Evolutionary conservation across 23 red algal species (phyloP).

Genomic region (Gracilariopsis chorda): DNA sequence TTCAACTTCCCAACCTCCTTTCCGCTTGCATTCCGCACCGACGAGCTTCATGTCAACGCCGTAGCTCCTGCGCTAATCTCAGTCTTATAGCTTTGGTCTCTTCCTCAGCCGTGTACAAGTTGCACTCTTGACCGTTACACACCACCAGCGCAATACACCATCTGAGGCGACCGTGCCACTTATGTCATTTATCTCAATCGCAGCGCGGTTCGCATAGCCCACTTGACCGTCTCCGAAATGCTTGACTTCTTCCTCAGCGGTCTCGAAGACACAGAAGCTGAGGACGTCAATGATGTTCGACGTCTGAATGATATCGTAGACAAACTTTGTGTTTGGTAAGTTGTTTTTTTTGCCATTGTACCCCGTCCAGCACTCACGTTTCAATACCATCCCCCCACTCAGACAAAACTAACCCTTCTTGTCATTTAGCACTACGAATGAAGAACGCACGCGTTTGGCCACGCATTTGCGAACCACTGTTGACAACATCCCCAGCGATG

Average conservation of each 20-base stretch:
- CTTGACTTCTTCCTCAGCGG: constrained; percentile 10
- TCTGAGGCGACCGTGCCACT: too few species aligned
- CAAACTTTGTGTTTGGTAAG: constrained; percentile 26
- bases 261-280: constrained; percentile 13
- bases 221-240: not conserved
- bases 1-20: too few species aligned
- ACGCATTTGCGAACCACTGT: constrained; percentile 42
- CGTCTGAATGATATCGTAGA: constrained; percentile 26
- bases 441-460: constrained; percentile 16
- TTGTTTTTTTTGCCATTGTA: not conserved
- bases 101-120: too few species aligned
- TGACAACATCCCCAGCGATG: constrained; percentile 9
- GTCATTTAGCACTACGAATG: not conserved
- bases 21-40: too few species aligned
- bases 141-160: too few species aligned
- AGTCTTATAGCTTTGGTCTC: too few species aligned
- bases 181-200: too few species aligned
- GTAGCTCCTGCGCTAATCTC: too few species aligned
- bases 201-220: too few species aligned
- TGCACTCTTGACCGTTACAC: too few species aligned
- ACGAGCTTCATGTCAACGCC: too few species aligned
- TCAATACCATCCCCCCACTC: not conserved
- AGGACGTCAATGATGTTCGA: not conserved
- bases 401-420: not conserved
- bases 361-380: too few species aligned